These are phyloP conservation scores for Fusarium sp. DNA, from an alignment of 2,329 filamentous ascomycete genomes.

Conservation along the genomic window DNA sequence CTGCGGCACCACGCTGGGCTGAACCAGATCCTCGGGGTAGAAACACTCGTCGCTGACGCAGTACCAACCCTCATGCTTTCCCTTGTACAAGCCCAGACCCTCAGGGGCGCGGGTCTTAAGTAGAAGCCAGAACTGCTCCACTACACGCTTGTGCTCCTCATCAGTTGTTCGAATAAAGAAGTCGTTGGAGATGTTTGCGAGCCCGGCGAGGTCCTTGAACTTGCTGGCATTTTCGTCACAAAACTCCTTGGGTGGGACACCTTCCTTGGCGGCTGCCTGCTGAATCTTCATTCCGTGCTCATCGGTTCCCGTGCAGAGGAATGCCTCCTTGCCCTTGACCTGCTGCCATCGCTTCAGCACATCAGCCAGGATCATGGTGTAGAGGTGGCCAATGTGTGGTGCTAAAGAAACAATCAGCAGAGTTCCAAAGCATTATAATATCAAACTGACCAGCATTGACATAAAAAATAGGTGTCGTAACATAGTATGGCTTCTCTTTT, in stretches of 20 bases:
- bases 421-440: accelerated
- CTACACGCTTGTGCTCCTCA: constrained; percentile 83
- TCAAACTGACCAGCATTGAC: constrained; percentile 86
- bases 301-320: constrained; percentile 92
- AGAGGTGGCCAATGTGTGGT: constrained; percentile 95
- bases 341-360: constrained; percentile 93
- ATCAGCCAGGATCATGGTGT: constrained; percentile 92
- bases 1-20: constrained; percentile 81
- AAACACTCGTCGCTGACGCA: constrained; percentile 97
- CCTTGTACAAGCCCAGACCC: constrained; percentile 84
- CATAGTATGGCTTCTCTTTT: constrained; percentile 90
- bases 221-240: constrained; percentile 88
- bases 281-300: constrained; percentile 99
- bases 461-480: constrained; percentile 98
- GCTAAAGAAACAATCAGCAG: constrained; percentile 64
- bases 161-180: constrained; percentile 96
- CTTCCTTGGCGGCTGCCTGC: constrained; percentile 81
- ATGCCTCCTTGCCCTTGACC: constrained; percentile 79
- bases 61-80: constrained; percentile 95
- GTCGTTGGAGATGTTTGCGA: constrained; percentile 81
- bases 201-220: constrained; percentile 82
- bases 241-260: constrained; percentile 83
- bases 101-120: constrained; percentile 71
- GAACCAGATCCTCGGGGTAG: constrained; percentile 84
- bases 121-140: constrained; percentile 90